phyloP scores from a whole-genome alignment of 352 stramenopile species.

The Pythium insidiosum region DNA sequence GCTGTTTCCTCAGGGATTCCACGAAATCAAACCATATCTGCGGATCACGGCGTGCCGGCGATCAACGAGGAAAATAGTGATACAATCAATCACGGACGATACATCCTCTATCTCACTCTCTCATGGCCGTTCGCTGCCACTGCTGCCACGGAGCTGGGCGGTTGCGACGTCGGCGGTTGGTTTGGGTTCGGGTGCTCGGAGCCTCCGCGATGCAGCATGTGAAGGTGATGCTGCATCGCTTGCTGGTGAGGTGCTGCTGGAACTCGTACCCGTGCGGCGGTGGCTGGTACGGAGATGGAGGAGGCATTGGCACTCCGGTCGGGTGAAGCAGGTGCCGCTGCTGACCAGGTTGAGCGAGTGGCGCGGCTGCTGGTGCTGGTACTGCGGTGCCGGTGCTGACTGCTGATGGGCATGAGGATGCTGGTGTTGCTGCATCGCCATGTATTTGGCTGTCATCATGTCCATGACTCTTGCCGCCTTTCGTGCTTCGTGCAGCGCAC shows the following conservation, averaged over 20 bases:
- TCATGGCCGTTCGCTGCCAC: conserved; percentile 12
- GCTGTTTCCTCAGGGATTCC: conserved; percentile 72
- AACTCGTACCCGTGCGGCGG: conserved; percentile 38
- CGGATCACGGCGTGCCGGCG: conserved; percentile 65
- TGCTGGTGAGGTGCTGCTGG: conserved; percentile 36
- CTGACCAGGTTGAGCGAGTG: conserved; percentile 2
- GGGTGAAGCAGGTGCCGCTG: conserved; percentile 13
- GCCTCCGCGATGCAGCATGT: conserved; percentile 36
- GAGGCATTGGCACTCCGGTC: conserved; percentile 18
- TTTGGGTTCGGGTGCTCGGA: too few relatives aligned
- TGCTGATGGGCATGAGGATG: conserved; percentile 15
- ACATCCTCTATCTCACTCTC: too few relatives aligned
- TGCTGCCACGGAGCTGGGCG: too few relatives aligned
- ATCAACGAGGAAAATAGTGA: conserved; percentile 43
- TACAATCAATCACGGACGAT: too few relatives aligned
- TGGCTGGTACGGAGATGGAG: conserved; percentile 33
- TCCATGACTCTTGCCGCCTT: conserved; percentile 75
- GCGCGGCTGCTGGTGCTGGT: conserved; percentile 12
- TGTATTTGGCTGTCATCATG: conserved; percentile 73
- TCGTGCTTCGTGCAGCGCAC: conserved; percentile 67
- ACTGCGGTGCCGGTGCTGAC: conserved; percentile 17
- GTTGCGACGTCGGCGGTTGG: not conserved
- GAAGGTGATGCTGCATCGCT: conserved; percentile 34
- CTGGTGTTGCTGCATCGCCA: conserved; percentile 66
- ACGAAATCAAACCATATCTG: conserved; percentile 78